These are phyloP conservation scores for Globisporangium spinosum DNA, from an alignment of 352 stramenopile species.

Conservation along the genomic window DNA sequence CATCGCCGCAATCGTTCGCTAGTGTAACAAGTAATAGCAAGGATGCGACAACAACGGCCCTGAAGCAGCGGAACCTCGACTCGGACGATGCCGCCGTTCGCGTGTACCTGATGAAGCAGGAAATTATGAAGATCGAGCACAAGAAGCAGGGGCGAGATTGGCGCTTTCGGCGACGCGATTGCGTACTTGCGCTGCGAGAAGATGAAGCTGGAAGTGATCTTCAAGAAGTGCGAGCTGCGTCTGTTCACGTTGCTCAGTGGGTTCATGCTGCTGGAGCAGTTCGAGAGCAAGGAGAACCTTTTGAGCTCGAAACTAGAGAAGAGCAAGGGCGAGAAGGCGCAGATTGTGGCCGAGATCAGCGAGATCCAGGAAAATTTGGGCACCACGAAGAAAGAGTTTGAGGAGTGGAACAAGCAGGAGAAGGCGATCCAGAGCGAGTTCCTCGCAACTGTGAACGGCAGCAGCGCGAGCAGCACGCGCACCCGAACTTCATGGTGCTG, in stretches of 20 bases:
- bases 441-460: conserved; percentile 61
- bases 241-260: conserved; percentile 87
- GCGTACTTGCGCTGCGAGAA: conserved; percentile 87
- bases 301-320: conserved; percentile 86
- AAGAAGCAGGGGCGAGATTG: conserved; percentile 65
- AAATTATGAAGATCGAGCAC: conserved; percentile 59
- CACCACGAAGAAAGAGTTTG: conserved; percentile 75
- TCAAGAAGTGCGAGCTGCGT: conserved; percentile 88
- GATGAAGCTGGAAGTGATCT: conserved; percentile 77
- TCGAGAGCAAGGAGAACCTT: conserved; percentile 88
- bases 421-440: conserved; percentile 69
- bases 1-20: background rate
- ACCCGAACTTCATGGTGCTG: conserved; percentile 65
- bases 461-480: conserved; percentile 28
- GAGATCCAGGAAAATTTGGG: conserved; percentile 74
- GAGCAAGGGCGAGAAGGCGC: conserved; percentile 78
- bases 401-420: conserved; percentile 70
- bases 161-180: conserved; percentile 86
- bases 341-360: conserved; percentile 74
- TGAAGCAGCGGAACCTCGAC: conserved; percentile 25
- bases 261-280: conserved; percentile 86
- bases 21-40: background rate
- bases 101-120: conserved; percentile 54
- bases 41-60: background rate
- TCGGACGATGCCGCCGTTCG: conserved; percentile 44